phyloP scores from a whole-genome alignment of 2,329 filamentous ascomycete genomes.

The Hymenoscyphus occultus region DNA sequence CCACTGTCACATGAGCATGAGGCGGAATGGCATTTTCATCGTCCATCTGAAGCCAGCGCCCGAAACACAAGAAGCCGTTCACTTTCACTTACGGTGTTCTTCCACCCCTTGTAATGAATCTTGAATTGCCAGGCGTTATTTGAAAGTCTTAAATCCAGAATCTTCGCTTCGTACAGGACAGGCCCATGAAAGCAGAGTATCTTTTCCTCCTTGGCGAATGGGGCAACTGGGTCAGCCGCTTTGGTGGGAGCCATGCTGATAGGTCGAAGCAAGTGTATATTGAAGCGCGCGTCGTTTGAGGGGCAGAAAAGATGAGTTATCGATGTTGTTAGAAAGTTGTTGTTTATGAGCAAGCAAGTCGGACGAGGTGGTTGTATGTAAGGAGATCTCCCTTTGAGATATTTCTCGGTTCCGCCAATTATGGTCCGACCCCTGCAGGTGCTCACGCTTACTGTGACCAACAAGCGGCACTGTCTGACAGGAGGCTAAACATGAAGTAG shows the following conservation, averaged over 20 bases:
- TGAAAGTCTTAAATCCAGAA: constrained; percentile 71
- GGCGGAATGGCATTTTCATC: not conserved
- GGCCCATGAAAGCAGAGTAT: constrained; percentile 97
- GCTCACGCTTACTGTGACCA: not conserved
- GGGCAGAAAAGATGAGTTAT: not conserved
- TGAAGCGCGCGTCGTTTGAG: not conserved
- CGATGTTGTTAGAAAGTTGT: not conserved
- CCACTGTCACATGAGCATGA: not conserved
- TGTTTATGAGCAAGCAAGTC: not conserved
- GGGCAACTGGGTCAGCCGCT: constrained; percentile 26
- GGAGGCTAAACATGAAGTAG: too few relatives aligned
- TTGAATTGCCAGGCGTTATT: constrained; percentile 78
- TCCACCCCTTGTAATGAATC: constrained; percentile 99
- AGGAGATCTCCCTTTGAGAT: not conserved
- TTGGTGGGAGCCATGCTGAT: constrained; percentile 34
- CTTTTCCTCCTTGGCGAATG: constrained; percentile 72
- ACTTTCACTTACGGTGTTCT: constrained; percentile 71
- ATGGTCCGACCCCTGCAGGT: not conserved
- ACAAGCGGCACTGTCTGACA: too few relatives aligned
- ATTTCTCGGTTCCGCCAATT: not conserved
- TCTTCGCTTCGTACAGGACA: constrained; percentile 95
- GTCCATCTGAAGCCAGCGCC: not conserved
- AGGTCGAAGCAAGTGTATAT: not conserved
- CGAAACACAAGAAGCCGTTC: not conserved
- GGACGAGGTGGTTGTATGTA: not conserved